Base-by-base conservation (phyloP, 495 filamentous ascomycete genomes). In the Cudoniella acicularis region DNA sequence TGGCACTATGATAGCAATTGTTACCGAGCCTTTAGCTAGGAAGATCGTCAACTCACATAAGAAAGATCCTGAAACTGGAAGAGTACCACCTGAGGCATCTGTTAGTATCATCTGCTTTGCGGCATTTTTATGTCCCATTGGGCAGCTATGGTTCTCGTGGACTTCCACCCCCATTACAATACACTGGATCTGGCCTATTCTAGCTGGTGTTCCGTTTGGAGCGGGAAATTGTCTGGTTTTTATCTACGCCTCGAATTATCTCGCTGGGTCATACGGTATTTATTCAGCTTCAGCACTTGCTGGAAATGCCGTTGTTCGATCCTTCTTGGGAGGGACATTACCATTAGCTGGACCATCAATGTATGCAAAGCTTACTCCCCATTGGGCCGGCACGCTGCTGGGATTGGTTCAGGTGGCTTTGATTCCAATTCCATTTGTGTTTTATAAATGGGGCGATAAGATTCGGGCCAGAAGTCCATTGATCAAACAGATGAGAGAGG, bases 121-220 rank as follows among this genome's bases (percentile, higher is more conserved):
- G 13, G 77, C 87, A 0, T 64, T 91, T 2, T 70, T 89, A 0
- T 82, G 84, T 0, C 86, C 91, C 0, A 72, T 87, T 30, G 89
- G 89, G 50, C 85, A 92, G 69, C 75, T 96, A 3, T 82, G 81
- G 71, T 96, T 96, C 65, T 81, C 84, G 23, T 92, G 89, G 90
- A 96, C 91, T 0, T 89, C 86, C 52, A 78, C 83, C 0, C 88
- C 89, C 0, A 75, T 76, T 0, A 78, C 82, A 2, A 89, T 92
- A 27, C 90, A 87, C 68, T 90, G 88, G 84, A 80, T 87, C 42
- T 74, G 83, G 49, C 87, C 90, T 17, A 85, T 94, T 62, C 70
- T 88, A 3, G 86, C 88, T 3, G 90, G 90, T 20, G 77, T 95
- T 6, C 87, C 87, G 4, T 96, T 93, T 66, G 89, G 89, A 13